These are phyloP conservation scores for Tolypocladium tropicale DNA, from an alignment of 2,329 filamentous ascomycete species.

Conservation along the genomic window DNA sequence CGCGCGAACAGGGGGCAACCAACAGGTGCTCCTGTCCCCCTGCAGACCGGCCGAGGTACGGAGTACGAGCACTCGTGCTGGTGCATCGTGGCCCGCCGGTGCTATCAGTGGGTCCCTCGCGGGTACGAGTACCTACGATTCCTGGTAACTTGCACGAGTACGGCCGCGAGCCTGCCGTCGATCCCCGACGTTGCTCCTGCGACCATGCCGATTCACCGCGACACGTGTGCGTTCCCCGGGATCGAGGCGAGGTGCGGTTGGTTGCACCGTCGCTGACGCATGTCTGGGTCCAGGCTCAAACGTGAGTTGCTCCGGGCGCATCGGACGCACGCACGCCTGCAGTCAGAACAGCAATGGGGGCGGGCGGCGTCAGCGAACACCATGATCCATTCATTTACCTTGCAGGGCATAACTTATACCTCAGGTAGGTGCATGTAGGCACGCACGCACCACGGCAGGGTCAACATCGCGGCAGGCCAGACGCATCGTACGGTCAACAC, in stretches of 20 bases:
- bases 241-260: background rate
- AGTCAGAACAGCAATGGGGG: background rate
- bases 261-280: background rate
- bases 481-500: background rate
- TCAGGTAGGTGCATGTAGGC: no score
- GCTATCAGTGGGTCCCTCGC: no score
- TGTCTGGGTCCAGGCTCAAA: background rate
- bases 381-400: no score
- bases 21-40: no score
- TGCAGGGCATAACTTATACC: no score
- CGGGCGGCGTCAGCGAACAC: background rate
- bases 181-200: background rate
- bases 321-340: background rate
- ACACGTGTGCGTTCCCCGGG: slow-evolving; percentile 1
- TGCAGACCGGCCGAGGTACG: no score
- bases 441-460: background rate
- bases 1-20: no score
- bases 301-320: background rate
- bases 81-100: no score
- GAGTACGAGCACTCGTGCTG: no score
- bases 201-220: background rate
- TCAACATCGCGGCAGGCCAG: background rate
- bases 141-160: no score
- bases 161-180: background rate
- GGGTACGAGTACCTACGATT: no score